A percentile compares a stretch with the other conserved stretches of the same genome.
Conservation (phyloP, 148 eudicot genomes). For the Heliamphora exappendiculata region DNA sequence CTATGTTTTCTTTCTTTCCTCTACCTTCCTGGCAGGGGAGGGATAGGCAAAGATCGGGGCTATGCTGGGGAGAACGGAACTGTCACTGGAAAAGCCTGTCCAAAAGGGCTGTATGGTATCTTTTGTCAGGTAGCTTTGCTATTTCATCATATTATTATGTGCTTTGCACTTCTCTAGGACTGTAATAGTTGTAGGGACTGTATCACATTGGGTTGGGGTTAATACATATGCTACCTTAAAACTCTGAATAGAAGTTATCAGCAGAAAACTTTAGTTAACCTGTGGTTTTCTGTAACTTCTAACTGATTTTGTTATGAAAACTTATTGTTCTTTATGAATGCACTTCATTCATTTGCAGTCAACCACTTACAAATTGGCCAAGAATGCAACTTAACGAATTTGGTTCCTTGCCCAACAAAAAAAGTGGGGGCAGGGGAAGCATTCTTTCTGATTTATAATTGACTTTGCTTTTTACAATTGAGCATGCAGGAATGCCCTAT, state of each 20-base stretch:
- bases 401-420: neutral
- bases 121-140: constrained; percentile 68
- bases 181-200: neutral
- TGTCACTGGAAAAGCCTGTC: constrained; percentile 82
- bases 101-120: constrained; percentile 81
- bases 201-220: neutral
- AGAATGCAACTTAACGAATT: constrained; percentile 1
- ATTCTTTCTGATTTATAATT: neutral
- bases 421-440: neutral
- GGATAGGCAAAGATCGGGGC: constrained; percentile 64
- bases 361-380: neutral
- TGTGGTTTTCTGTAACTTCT: neutral
- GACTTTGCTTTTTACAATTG: neutral
- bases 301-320: neutral
- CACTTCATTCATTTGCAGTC: neutral
- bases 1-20: neutral
- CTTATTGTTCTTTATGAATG: neutral
- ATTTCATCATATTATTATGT: neutral
- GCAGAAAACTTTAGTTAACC: neutral
- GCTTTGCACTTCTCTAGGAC: neutral
- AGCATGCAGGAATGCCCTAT: constrained; percentile 84
- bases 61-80: constrained; percentile 80
- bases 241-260: neutral
- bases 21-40: constrained; percentile 54
- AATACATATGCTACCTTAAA: neutral